phyloP scores from a whole-genome alignment of 495 filamentous ascomycete genomes.

The Xylaria castorea region DNA sequence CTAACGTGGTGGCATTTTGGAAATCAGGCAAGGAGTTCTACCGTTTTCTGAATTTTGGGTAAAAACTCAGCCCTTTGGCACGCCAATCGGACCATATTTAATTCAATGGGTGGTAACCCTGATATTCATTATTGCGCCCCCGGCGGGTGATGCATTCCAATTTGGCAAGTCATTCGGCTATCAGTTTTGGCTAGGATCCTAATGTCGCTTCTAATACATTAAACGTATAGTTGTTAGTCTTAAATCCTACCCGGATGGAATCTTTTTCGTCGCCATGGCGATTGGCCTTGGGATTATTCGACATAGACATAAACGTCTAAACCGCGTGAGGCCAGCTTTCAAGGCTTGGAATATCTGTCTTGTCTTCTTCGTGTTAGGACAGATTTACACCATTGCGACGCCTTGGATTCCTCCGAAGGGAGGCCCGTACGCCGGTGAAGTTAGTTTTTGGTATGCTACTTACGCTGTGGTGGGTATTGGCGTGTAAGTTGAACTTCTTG shows the following conservation, averaged over 20 bases:
- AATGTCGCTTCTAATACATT: background rate
- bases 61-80: conserved; percentile 67
- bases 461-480: conserved; percentile 63
- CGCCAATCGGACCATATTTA: conserved; percentile 64
- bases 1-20: background rate
- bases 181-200: background rate
- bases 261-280: conserved; percentile 62
- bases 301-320: conserved; percentile 53
- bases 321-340: conserved; percentile 55
- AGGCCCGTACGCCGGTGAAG: conserved; percentile 63
- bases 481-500: conserved; percentile 51
- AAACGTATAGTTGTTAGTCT: conserved; percentile 61
- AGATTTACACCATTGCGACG: conserved; percentile 64
- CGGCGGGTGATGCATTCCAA: conserved; percentile 72
- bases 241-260: conserved; percentile 55
- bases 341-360: conserved; percentile 61
- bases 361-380: conserved; percentile 60
- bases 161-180: conserved; percentile 46
- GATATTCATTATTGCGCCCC: conserved; percentile 70
- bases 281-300: conserved; percentile 62
- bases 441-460: conserved; percentile 73
- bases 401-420: conserved; percentile 70
- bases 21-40: conserved; percentile 66
- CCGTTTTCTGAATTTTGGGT: conserved; percentile 70
- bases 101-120: conserved; percentile 65